These are phyloP conservation scores for Leccinum obscurum DNA, from an alignment of 768 basidiomycete genomes.

Conservation along the genomic window DNA sequence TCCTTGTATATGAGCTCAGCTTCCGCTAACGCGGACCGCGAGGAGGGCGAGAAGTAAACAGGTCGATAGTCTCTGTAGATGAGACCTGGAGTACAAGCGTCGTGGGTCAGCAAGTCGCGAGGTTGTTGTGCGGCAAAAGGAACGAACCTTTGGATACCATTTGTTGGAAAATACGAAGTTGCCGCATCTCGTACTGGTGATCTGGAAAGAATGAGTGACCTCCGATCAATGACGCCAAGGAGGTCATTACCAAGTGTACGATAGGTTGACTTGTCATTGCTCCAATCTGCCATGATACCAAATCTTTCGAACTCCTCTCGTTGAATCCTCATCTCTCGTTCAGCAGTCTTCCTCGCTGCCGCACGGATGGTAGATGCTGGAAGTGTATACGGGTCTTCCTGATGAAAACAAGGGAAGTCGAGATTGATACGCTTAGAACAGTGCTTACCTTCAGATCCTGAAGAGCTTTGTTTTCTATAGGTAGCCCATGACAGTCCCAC, in stretches of 20 bases:
- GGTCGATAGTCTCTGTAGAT: conserved; percentile 88
- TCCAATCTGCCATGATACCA: conserved; percentile 94
- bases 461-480: conserved; percentile 94
- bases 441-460: conserved; percentile 65
- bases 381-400: conserved; percentile 61
- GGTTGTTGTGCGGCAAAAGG: neutral
- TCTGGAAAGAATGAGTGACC: conserved; percentile 46
- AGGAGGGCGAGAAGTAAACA: conserved; percentile 94
- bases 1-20: conserved; percentile 92
- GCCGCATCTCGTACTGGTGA: conserved; percentile 83
- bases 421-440: neutral
- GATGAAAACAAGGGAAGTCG: neutral
- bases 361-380: conserved; percentile 61
- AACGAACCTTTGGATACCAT: conserved; percentile 81
- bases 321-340: conserved; percentile 72
- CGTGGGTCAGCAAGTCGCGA: neutral
- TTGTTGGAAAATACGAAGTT: conserved; percentile 77
- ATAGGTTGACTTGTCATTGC: conserved; percentile 60
- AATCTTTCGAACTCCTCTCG: conserved; percentile 76
- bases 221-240: neutral
- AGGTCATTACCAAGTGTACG: conserved; percentile 70
- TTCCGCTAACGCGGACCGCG: conserved; percentile 91
- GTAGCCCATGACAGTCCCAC: conserved; percentile 98
- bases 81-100: conserved; percentile 48
- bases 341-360: conserved; percentile 71